phyloP scores from a whole-genome alignment of 1,284 basidiomycete species.

The Taiwanofungus camphoratus region DNA sequence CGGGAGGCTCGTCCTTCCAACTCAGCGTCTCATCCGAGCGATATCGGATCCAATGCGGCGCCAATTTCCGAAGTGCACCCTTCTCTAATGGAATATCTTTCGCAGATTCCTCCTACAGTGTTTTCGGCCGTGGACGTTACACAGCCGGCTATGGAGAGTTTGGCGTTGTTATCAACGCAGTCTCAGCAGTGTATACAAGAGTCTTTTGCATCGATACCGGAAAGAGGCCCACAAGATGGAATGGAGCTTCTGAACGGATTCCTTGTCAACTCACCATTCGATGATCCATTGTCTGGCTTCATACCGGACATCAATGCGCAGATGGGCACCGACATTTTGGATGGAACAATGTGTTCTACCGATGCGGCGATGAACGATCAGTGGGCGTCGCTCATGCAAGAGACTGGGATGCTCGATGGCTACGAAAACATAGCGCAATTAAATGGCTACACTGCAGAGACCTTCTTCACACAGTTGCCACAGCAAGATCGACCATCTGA shows the following conservation, averaged over 20 bases:
- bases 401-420: conserved; percentile 24
- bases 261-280: conserved; percentile 5
- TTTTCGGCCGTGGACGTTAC: conserved; percentile 22
- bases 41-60: conserved; percentile 20
- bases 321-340: conserved; percentile 9
- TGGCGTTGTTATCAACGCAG: conserved; percentile 1
- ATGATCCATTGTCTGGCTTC: conserved; percentile 6
- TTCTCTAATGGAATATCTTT: conserved; percentile 41
- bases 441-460: no score
- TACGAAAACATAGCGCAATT: conserved; percentile 14
- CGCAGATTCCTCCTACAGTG: conserved; percentile 29
- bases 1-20: conserved; percentile 11
- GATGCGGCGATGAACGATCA: conserved; percentile 24
- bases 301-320: conserved; percentile 2
- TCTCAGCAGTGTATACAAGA: no score
- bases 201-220: no score
- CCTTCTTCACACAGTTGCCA: no score
- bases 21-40: conserved; percentile 21
- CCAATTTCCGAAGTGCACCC: conserved; percentile 50
- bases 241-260: conserved; percentile 9
- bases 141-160: conserved; percentile 10
- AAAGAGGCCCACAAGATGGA: no score
- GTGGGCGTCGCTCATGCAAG: conserved; percentile 29
- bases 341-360: conserved; percentile 13
- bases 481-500: no score